Conservation (phyloP, 1,284 basidiomycete genomes). For the Heterobasidion annosum region DNA sequence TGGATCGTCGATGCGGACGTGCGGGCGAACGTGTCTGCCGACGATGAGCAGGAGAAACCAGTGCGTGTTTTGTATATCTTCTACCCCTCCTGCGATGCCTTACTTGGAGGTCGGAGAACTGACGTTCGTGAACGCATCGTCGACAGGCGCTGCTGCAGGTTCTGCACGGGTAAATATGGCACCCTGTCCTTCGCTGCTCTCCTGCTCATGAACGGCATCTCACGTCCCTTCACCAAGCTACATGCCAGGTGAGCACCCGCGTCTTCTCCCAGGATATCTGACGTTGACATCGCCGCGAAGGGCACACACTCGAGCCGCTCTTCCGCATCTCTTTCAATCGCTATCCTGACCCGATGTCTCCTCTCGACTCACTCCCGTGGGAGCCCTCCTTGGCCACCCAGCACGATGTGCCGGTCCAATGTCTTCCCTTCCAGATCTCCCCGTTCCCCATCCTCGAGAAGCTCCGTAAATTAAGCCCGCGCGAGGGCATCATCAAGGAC, state of each 20-base stretch:
- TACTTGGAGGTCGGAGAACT: neutral
- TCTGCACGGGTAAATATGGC: neutral
- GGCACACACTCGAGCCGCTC: slow-evolving; percentile 18
- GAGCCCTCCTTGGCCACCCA: slow-evolving; percentile 18
- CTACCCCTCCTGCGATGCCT: neutral
- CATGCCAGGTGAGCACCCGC: neutral
- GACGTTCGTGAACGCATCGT: neutral
- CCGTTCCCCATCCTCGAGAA: neutral
- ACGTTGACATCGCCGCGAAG: slow-evolving; percentile 7
- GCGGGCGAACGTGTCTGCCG: slow-evolving; percentile 18
- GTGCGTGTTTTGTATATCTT: neutral
- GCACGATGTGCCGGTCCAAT: slow-evolving; percentile 13
- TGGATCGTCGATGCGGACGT: slow-evolving; percentile 53
- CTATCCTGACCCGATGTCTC: slow-evolving; percentile 3
- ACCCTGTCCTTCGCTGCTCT: neutral
- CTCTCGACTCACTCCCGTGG: neutral
- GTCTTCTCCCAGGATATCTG: neutral
- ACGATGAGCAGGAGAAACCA: neutral
- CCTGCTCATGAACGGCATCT: neutral
- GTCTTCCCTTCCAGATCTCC: neutral
- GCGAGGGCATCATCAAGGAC: neutral
- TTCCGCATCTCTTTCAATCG: slow-evolving; percentile 19
- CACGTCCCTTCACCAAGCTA: neutral
- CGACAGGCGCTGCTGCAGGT: neutral
- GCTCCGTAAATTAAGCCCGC: neutral